Base-by-base conservation (phyloP, 2,329 filamentous ascomycete species). In the Fusarium sp. region DNA sequence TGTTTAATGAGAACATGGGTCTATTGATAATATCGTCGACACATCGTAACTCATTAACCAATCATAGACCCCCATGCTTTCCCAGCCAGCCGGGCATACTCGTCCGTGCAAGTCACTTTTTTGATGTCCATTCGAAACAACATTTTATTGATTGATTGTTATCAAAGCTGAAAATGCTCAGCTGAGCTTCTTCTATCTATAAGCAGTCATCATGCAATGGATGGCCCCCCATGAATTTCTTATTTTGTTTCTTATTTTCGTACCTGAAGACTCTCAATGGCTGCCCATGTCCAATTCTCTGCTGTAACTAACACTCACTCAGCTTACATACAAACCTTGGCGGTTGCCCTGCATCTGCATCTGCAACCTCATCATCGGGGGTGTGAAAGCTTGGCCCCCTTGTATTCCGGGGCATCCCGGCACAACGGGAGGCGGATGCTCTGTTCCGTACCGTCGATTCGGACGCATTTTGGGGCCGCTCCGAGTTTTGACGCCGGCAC, bases 1-100 rank as follows among this genome's bases (percentile, higher is more conserved):
- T 71, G 40, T 68, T 73, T 68, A 73, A 72, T 73, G 51, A 63
- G 62, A 72, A 72, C 56, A 58, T 30, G 56, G 50, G 44, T 43
- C 20, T 29, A 55, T 72, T 72, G 63, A 66, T 72, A 72, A 72
- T 60, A 62, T 52, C 63, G 53, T 59, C 38, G 66, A 72, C 68
- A 70, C 40, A 71, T 71, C 24, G 16, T 12, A 49, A 43, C n/a
- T 44, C 16, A 2, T 2, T 6, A 22, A 3, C 68, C 68, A 70
- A 70, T 71, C 52, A 68, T 6, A 18, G 1, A 2, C 16, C 2
- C 14, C 6, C 20, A 9, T 11, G 15, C 14, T 51, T 40, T 42
- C 6, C 20, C 22, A 24, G 27, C 50, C 18, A 42, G 50, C 18
- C 27, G 44, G 20, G 42, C 24, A 30, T 67, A 24, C 45, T 56